phyloP scores from a whole-genome alignment of 2,329 filamentous ascomycete species.

The Cladophialophora bantiana region DNA sequence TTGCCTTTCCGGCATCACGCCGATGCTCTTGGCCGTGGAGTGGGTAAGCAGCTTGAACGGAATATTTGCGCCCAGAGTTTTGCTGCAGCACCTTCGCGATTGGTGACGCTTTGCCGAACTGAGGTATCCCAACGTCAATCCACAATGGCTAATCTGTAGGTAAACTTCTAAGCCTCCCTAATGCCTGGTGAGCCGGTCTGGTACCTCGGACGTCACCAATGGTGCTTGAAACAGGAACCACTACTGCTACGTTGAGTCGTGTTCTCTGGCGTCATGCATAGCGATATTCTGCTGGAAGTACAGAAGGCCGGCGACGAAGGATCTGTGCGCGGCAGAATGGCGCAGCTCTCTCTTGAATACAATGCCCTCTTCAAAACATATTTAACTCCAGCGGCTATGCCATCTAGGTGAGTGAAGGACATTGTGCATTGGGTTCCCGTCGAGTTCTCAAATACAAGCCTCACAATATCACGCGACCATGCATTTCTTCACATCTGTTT shows the following conservation, averaged over 20 bases:
- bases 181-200: too few species aligned
- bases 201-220: neutral
- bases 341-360: neutral
- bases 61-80: neutral
- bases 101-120: neutral
- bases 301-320: neutral
- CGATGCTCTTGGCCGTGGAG: neutral
- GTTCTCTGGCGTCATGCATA: neutral
- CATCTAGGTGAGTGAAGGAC: neutral
- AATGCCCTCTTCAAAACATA: neutral
- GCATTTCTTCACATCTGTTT: conserved; percentile 12
- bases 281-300: neutral
- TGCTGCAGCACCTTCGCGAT: neutral
- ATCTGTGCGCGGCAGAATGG: neutral
- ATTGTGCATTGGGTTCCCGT: neutral
- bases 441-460: conserved; percentile 2
- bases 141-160: neutral
- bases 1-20: too few species aligned
- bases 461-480: conserved; percentile 11
- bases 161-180: neutral
- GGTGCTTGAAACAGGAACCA: neutral
- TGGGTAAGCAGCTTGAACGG: neutral
- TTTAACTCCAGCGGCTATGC: neutral
- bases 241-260: neutral
- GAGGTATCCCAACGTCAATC: neutral